Conservation (phyloP, 1,284 basidiomycete genomes). For the Cryptococcus deneoformans region DNA sequence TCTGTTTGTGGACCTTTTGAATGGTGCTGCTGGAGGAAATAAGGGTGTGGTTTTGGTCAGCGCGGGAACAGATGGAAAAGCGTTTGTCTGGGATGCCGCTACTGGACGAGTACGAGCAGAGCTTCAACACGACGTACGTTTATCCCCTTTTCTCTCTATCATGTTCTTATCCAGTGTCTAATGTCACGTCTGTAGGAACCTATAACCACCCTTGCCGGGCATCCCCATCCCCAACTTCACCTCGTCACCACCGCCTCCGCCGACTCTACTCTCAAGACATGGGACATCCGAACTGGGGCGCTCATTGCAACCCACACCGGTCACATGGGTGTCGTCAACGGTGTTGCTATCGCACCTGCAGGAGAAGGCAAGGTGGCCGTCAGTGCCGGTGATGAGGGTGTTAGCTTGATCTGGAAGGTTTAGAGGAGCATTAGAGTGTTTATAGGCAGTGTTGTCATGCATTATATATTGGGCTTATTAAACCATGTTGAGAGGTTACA, state of each 20-base stretch:
- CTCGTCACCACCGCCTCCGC: constrained; percentile 79
- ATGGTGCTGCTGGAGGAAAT: constrained; percentile 55
- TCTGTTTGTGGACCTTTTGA: constrained; percentile 75
- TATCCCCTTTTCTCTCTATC: background rate
- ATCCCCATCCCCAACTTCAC: constrained; percentile 65
- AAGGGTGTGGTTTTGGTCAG: constrained; percentile 70
- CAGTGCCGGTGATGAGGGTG: constrained; percentile 81
- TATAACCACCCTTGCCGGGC: constrained; percentile 73
- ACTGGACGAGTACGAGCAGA: constrained; percentile 78
- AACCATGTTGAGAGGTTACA: no score
- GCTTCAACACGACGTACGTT: constrained; percentile 69
- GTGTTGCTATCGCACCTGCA: constrained; percentile 61
- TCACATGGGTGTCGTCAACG: constrained; percentile 76
- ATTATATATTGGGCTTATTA: no score
- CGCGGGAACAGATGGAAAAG: constrained; percentile 90
- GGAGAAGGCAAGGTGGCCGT: constrained; percentile 59
- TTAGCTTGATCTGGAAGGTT: constrained; percentile 65
- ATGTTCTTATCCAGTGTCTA: constrained; percentile 2
- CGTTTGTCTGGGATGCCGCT: constrained; percentile 88
- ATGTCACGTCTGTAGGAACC: constrained; percentile 60
- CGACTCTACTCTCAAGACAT: constrained; percentile 81
- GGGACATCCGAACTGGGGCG: constrained; percentile 84
- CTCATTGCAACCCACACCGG: constrained; percentile 67
- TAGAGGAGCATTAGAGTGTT: constrained; percentile 9
- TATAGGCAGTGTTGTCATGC: no score